These are phyloP conservation scores for Phytophthora agathidicida DNA, from an alignment of 352 stramenopile species.

Conservation along the genomic window DNA sequence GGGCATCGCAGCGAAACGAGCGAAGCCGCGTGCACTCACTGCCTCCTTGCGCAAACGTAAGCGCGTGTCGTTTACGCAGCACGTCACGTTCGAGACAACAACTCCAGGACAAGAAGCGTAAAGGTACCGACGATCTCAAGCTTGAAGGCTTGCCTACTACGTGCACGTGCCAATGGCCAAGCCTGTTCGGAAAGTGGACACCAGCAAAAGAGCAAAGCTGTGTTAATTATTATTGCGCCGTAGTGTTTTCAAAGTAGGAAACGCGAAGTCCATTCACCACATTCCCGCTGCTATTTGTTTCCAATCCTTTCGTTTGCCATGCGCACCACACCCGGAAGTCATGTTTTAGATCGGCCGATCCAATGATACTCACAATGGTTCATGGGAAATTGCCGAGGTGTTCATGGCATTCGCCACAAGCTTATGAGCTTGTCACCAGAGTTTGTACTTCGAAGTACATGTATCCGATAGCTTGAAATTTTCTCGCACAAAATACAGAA, in stretches of 20 bases:
- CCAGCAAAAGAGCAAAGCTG: constrained; percentile 19
- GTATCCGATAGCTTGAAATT: background rate
- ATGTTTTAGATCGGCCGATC: background rate
- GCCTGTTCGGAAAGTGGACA: constrained; percentile 1
- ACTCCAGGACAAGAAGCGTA: constrained; percentile 26
- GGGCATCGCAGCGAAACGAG: constrained; percentile 62
- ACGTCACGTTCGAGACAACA: constrained; percentile 78
- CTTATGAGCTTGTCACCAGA: background rate
- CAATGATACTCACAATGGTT: background rate
- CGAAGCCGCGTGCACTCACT: constrained; percentile 65
- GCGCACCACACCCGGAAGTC: too few relatives aligned
- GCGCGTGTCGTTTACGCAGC: constrained; percentile 88
- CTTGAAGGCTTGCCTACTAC: too few relatives aligned
- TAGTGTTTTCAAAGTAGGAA: constrained; percentile 17
- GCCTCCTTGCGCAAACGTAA: constrained; percentile 82
- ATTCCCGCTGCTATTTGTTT: background rate
- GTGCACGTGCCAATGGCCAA: background rate
- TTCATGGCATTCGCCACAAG: background rate
- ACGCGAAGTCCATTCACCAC: constrained; percentile 11
- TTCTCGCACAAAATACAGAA: too few relatives aligned
- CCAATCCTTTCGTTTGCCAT: constrained; percentile 13
- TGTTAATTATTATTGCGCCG: constrained; percentile 33
- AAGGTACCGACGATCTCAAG: too few relatives aligned
- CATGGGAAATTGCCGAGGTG: background rate
- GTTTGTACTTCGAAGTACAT: too few relatives aligned